These are phyloP conservation scores for Malassezia equina DNA, from an alignment of 1,284 basidiomycete species.

Conservation along the genomic window DNA sequence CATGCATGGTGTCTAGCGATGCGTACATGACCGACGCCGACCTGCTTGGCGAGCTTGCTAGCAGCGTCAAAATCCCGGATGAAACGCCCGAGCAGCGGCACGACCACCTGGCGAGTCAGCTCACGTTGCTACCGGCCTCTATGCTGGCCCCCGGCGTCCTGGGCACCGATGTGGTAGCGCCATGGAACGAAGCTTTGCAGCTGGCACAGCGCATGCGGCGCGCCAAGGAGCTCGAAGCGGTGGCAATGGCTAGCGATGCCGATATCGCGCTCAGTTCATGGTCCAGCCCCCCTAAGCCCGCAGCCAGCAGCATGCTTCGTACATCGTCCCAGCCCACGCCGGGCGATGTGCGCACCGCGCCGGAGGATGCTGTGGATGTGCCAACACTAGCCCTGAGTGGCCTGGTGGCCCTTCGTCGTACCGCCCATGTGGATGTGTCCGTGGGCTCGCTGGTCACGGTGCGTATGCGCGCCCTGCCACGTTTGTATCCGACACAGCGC, in stretches of 20 bases:
- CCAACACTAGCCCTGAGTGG: not conserved
- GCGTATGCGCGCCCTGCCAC: constrained; percentile 25
- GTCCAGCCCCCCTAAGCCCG: not conserved
- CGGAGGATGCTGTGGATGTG: not conserved
- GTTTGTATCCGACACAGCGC: not conserved
- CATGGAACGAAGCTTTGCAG: not conserved
- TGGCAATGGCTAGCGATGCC: constrained; percentile 6
- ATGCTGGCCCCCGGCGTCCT: constrained; percentile 1
- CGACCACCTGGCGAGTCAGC: not conserved
- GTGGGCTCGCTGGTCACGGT: constrained; percentile 4
- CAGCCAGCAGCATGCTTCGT: not conserved
- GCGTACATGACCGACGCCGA: constrained; percentile 15
- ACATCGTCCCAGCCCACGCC: not conserved
- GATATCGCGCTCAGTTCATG: constrained; percentile 11
- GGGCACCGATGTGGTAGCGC: not conserved
- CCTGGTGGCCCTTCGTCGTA: not conserved
- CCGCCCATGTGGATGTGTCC: not conserved
- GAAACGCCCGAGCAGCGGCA: constrained; percentile 14
- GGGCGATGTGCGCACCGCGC: not conserved
- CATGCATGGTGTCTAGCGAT: not conserved
- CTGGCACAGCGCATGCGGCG: not conserved
- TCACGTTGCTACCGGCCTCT: constrained; percentile 9
- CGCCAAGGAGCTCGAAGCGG: constrained; percentile 8
- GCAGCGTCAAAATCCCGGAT: constrained; percentile 8
- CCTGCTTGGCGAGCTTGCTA: not conserved